Evolutionary conservation across 768 basidiomycete genomes (phyloP), one percentile per base, ranked within the genome.

Genomic region (Cystofilobasidium macerans): DNA sequence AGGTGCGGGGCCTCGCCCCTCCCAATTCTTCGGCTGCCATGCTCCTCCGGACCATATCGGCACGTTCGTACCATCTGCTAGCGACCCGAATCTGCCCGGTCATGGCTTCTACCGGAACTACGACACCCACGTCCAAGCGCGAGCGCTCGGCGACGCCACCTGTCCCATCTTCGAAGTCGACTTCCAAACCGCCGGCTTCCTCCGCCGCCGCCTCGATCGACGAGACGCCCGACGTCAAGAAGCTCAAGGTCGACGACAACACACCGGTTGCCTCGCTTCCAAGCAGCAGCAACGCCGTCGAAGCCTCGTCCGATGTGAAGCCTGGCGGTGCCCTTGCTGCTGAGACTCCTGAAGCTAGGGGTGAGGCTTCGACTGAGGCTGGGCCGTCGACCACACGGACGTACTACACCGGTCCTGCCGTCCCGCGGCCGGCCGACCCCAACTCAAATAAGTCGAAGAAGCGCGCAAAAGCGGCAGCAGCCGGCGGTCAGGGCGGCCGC

Each of bases 401-500:
- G n/a, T n/a, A 18, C 13, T 20, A 18, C 13, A 20, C 45, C 45
- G 20, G 20, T 8, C 45, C 45, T 48, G 13, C 4, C 2, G 45
- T 2, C n/a, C 45, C 20, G 22, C 45, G 51, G 18, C 28, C 28
- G 51, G 51, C 51, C 28, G 51, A 54, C 51, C 51, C 51, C 30
- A 30, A 54, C 28, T 54, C 51, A 7, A 54, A 54, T 30, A 54
- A 54, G 51, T 32, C 28, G 9, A 54, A 54, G 51, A 54, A 54
- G 51, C 51, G 51, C 2, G 51, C 51, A 14, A 30, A 26, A 3
- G 51, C 51, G 8, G 51, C 51, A 2, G 51, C 51, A 4, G 51
- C 51, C 2, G 51, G 18, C 51, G 51, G 51, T 3, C 5, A 6
- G 28, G 58, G 43, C n/a, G 26, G 58, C 24, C 58, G 58, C 26